Evolutionary conservation across 2,329 filamentous ascomycete species (phyloP).

Genomic region (Clarireedia hainanense): DNA sequence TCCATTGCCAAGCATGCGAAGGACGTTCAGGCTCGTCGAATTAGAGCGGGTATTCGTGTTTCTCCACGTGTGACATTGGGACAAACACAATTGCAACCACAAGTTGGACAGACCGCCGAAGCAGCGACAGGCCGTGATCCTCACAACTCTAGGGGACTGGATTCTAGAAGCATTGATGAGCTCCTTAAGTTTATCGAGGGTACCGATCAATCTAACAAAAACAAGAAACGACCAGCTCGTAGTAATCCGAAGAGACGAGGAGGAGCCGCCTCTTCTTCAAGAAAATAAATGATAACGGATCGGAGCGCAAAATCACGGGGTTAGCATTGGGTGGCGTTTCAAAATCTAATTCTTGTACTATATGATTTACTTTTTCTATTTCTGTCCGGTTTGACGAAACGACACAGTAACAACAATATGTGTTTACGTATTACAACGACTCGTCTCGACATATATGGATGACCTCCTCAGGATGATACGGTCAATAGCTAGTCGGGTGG

Average conservation of each 20-base stretch:
- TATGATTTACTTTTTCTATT: not conserved
- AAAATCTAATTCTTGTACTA: constrained; percentile 2
- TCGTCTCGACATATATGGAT: not conserved
- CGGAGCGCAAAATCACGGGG: not conserved
- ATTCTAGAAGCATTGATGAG: constrained; percentile 85
- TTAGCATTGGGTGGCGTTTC: constrained; percentile 8
- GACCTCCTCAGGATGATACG: too few species aligned
- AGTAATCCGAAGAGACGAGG: constrained; percentile 50
- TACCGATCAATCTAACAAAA: constrained; percentile 41
- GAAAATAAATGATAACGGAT: constrained; percentile 3
- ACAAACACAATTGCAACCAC: constrained; percentile 53
- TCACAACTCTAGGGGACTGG: constrained; percentile 38
- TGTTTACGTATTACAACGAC: not conserved
- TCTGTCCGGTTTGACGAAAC: not conserved
- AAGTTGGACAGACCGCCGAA: constrained; percentile 50
- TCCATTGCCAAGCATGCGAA: constrained; percentile 91
- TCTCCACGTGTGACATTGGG: constrained; percentile 48
- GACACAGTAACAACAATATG: not conserved
- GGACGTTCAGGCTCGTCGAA: constrained; percentile 67
- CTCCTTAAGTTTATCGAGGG: constrained; percentile 93
- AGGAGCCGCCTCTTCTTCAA: constrained; percentile 11
- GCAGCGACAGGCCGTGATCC: constrained; percentile 33
- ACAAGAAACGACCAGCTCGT: constrained; percentile 48
- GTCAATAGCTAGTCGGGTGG: too few species aligned
- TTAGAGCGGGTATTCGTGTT: constrained; percentile 63